Conservation (phyloP, 176 grass and related monocot genomes). For the Oryza glumipatula region DNA sequence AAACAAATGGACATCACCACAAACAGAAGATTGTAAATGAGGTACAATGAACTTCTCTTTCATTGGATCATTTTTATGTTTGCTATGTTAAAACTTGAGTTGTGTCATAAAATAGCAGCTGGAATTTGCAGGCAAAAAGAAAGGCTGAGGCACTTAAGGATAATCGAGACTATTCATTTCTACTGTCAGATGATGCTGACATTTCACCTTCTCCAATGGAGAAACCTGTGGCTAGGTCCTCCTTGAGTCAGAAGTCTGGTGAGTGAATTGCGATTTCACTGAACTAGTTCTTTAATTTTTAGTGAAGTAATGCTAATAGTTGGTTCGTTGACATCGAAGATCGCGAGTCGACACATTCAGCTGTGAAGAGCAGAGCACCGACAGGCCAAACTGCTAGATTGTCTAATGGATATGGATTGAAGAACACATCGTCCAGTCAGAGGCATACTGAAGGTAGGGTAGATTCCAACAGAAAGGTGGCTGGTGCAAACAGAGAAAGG, state of each 20-base stretch:
- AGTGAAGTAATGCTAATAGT: constrained; percentile 23
- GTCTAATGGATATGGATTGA: constrained; percentile 56
- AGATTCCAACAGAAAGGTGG: constrained; percentile 49
- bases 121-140: constrained; percentile 69
- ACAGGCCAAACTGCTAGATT: constrained; percentile 41
- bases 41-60: constrained; percentile 57
- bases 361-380: constrained; percentile 49
- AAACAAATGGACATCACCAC: constrained; percentile 53
- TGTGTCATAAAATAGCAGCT: constrained; percentile 46
- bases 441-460: constrained; percentile 42
- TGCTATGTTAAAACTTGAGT: constrained; percentile 31
- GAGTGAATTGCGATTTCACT: constrained; percentile 33
- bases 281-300: not conserved
- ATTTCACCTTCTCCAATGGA: constrained; percentile 57
- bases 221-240: constrained; percentile 48
- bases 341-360: constrained; percentile 33
- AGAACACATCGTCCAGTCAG: constrained; percentile 49
- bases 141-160: constrained; percentile 90
- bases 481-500: constrained; percentile 34
- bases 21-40: constrained; percentile 74
- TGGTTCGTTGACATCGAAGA: constrained; percentile 50
- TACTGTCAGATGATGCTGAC: constrained; percentile 88
- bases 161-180: constrained; percentile 89
- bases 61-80: constrained; percentile 35
- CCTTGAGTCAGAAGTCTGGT: constrained; percentile 59